Conservation (phyloP, 495 filamentous ascomycete species). For the Penicillium argentinense region DNA sequence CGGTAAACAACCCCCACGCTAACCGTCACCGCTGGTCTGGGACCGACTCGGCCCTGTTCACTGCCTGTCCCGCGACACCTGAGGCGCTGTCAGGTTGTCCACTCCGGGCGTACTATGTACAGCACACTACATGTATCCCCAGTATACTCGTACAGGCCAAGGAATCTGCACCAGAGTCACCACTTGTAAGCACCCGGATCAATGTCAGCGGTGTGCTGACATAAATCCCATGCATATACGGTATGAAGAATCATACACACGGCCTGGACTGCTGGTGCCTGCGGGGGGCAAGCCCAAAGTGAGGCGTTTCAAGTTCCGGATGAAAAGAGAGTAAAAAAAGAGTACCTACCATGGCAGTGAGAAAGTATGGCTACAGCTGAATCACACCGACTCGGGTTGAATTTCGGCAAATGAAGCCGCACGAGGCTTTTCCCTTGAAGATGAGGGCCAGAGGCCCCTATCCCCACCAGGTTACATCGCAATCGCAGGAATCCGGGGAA, state of each 20-base stretch:
- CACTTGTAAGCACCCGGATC: too few relatives aligned
- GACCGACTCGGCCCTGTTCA: background rate
- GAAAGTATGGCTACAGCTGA: background rate
- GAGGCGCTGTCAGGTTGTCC: too few relatives aligned
- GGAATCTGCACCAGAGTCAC: too few relatives aligned
- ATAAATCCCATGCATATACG: background rate
- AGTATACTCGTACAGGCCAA: too few relatives aligned
- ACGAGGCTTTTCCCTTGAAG: background rate
- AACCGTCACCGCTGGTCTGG: constrained; percentile 11
- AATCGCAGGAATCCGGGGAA: constrained; percentile 5
- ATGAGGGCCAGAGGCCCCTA: background rate
- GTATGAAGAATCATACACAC: background rate
- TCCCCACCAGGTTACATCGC: background rate
- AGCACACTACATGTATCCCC: too few relatives aligned
- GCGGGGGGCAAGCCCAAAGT: background rate
- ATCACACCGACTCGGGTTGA: constrained; percentile 6
- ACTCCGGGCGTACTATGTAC: too few relatives aligned
- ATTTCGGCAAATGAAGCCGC: background rate
- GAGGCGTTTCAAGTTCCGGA: background rate
- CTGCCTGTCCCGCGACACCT: too few relatives aligned
- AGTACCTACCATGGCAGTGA: background rate
- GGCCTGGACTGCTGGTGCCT: background rate
- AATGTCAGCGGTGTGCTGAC: too few relatives aligned
- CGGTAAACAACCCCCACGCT: constrained; percentile 28
- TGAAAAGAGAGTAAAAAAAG: background rate